phyloP scores from a whole-genome alignment of 441 rosid species.

The Populus tomentosa region DNA sequence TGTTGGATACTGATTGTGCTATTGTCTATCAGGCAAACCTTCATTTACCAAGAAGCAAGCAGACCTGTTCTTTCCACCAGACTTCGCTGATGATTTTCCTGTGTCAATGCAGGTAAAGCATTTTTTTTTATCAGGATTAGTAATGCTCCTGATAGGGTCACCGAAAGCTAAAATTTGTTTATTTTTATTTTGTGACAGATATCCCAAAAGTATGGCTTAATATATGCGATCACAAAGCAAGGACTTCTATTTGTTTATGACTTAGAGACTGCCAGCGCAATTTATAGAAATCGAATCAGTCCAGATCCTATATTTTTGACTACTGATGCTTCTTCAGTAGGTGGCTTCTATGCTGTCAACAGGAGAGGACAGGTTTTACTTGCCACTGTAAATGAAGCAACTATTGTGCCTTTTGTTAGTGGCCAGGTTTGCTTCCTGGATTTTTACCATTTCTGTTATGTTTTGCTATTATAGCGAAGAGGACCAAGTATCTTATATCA shows the following conservation, averaged over 20 bases:
- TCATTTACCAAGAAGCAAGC: slow-evolving; percentile 90
- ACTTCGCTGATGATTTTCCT: slow-evolving; percentile 93
- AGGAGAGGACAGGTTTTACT: slow-evolving; percentile 86
- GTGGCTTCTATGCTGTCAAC: slow-evolving; percentile 87
- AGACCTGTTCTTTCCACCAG: slow-evolving; percentile 92
- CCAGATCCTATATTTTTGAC: slow-evolving; percentile 93
- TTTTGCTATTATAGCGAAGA: background rate
- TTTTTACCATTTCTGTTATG: background rate
- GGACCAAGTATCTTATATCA: background rate
- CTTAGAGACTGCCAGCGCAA: slow-evolving; percentile 93
- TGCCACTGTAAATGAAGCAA: slow-evolving; percentile 84
- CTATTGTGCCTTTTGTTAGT: slow-evolving; percentile 80
- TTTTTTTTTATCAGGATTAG: background rate
- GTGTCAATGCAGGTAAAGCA: slow-evolving; percentile 85
- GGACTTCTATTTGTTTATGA: slow-evolving; percentile 91
- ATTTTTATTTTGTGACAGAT: slow-evolving; percentile 42
- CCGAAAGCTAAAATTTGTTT: background rate
- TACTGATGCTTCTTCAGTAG: slow-evolving; percentile 73
- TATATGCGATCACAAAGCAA: slow-evolving; percentile 80
- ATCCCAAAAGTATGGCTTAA: slow-evolving; percentile 76
- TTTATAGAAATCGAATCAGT: slow-evolving; percentile 83
- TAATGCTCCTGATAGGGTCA: slow-evolving; percentile 8
- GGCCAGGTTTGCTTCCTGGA: slow-evolving; percentile 57
- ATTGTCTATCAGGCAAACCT: slow-evolving; percentile 55
- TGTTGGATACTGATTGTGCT: background rate